phyloP scores from a whole-genome alignment of 202 grass and related monocot species.

The Hordeum pubiflorum region DNA sequence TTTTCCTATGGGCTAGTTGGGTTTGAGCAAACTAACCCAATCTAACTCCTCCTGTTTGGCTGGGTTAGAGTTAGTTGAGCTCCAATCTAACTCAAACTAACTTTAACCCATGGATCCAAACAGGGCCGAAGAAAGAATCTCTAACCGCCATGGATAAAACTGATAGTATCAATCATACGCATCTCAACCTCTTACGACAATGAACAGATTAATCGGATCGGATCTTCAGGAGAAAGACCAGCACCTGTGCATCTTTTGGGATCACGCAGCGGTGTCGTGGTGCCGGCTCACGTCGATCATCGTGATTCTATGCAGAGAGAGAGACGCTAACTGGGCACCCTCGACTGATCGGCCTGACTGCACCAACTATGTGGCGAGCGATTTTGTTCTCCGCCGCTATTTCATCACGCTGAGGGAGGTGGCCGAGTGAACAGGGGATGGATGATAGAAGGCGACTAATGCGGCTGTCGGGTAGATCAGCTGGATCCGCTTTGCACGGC shows the following conservation, averaged over 20 bases:
- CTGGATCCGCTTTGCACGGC: background rate
- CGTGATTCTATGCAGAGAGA: too few species aligned
- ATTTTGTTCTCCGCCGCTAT: background rate
- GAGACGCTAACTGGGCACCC: too few species aligned
- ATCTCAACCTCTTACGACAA: background rate
- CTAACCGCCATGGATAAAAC: background rate
- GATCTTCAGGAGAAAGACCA: background rate
- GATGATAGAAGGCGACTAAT: background rate
- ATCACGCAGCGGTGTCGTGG: background rate
- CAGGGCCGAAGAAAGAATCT: background rate
- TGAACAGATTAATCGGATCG: background rate
- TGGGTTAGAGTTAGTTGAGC: too few species aligned
- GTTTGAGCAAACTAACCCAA: too few species aligned
- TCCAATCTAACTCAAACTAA: too few species aligned
- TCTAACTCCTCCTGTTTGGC: too few species aligned
- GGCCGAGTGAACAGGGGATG: background rate
- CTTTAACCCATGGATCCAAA: too few species aligned
- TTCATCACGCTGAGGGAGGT: background rate
- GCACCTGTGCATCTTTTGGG: background rate
- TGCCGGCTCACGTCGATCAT: background rate
- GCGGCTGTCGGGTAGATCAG: background rate
- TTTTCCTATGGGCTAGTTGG: too few species aligned
- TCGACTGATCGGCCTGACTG: background rate
- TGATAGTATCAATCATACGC: too few species aligned
- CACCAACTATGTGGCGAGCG: background rate